Evolutionary conservation across 2,329 filamentous ascomycete genomes (phyloP).

Genomic region (Calonectria multiphialidica): DNA sequence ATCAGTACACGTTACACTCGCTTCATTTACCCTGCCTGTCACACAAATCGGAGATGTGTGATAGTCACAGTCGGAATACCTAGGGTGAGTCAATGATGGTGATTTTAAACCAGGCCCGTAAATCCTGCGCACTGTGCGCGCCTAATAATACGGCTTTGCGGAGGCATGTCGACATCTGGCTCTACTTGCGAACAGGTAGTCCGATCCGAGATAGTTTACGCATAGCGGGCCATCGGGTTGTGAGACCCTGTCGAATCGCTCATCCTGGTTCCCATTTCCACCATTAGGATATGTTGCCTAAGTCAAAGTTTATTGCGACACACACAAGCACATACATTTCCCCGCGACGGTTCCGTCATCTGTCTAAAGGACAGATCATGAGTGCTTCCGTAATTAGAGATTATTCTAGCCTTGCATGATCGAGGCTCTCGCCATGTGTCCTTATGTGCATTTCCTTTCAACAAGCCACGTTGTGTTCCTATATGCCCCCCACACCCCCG

Average conservation of each 20-base stretch:
- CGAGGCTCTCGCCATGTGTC: not conserved
- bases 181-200: not conserved
- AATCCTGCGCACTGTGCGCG: not conserved
- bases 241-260: not conserved
- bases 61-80: not conserved
- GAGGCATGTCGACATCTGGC: not conserved
- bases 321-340: not conserved
- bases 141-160: not conserved
- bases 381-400: not conserved
- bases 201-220: conserved; percentile 4
- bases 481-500: not conserved
- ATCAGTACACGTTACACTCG: conserved; percentile 1
- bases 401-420: too few species aligned
- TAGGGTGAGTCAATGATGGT: not conserved
- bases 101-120: not conserved
- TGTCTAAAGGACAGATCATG: not conserved
- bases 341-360: not conserved
- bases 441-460: not conserved
- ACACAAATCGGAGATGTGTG: not conserved
- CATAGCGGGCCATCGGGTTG: not conserved
- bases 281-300: not conserved
- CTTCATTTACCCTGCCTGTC: not conserved
- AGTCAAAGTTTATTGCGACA: conserved; percentile 1
- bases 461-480: not conserved
- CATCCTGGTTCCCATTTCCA: conserved; percentile 1